Evolutionary conservation across 345 rosid species (phyloP), one percentile per base, ranked within the genome.

Genomic region (Boechera retrofracta): DNA sequence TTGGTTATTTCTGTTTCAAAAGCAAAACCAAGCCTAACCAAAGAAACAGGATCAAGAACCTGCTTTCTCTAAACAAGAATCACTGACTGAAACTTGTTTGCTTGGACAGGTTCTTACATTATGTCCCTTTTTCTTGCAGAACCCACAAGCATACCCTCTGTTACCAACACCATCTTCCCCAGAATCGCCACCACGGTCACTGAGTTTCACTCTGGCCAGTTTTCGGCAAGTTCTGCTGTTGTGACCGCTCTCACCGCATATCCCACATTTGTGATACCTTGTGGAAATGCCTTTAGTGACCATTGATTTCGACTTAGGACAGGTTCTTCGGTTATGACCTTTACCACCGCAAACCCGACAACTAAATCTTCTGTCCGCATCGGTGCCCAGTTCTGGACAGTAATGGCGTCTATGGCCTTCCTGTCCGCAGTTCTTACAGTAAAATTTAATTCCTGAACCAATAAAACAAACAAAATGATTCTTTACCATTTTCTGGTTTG

Each of bases 321-420:
- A 94, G 39, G 98, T 90, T 85, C 92, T 86, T 83, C 83, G 79
- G 87, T 94, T 94, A 79, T 94, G 98, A 56, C 97, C 97, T 81
- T 78, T 89, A 58, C 74, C 85, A 29, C 97, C 90, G 45, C 98
- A 94, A 61, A 83, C 68, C 29, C 88, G 76, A 68, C 98, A 94
- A 67, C 82, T 79, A 79, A 84, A 90, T 73, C 82, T 86, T 77
- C 84, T 74, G 39, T 87, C 91, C 4, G 44, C 60, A 4, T 47
- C 51, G 64, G 80, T 73, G 64, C 82, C 80, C 60, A 87, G 81
- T 68, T 90, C 92, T 6, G 98, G 97, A 77, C 97, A 94, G 80
- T 94, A 94, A 83, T 85, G 82, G 62, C 84, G 84, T 74, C 98
- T 87, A 60, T 94, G 98, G n/a, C 97, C 97, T 85, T 90, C 93